Evolutionary conservation across 768 basidiomycete genomes (phyloP).

Genomic region (Mycena olivaceomarginata): DNA sequence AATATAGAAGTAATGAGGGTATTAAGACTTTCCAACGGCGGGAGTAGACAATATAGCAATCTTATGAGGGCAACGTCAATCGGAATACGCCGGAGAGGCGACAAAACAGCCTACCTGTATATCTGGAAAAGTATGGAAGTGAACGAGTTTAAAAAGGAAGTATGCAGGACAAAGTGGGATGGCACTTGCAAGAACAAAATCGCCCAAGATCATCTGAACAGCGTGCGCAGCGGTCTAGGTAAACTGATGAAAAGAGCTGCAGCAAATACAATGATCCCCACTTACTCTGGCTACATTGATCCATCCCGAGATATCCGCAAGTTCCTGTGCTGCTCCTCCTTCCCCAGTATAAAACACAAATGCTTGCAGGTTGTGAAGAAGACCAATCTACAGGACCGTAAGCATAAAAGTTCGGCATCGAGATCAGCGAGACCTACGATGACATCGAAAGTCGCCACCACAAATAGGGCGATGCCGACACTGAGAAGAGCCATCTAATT

Average conservation of each 20-base stretch:
- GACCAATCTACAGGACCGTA: too few relatives aligned
- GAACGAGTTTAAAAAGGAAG: constrained; percentile 1
- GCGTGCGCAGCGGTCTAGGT: constrained; percentile 4
- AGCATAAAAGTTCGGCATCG: too few relatives aligned
- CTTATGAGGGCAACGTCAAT: neutral
- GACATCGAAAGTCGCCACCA: too few relatives aligned
- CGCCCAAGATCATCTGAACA: constrained; percentile 5
- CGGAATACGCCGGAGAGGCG: neutral
- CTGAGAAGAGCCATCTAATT: too few relatives aligned
- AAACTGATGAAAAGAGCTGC: neutral
- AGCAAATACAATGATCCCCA: constrained; percentile 2
- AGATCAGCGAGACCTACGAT: too few relatives aligned
- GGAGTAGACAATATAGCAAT: constrained; percentile 25
- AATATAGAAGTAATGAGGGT: constrained; percentile 22
- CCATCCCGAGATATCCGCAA: constrained; percentile 17
- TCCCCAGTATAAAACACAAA: too few relatives aligned
- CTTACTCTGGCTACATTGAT: constrained; percentile 24
- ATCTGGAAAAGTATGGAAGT: constrained; percentile 15
- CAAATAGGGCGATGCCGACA: too few relatives aligned
- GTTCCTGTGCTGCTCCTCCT: constrained; percentile 16
- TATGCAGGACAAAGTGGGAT: constrained; percentile 4
- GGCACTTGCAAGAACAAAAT: constrained; percentile 25
- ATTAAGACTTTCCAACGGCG: constrained; percentile 17
- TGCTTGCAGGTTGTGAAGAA: too few relatives aligned
- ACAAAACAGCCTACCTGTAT: constrained; percentile 22